Base-by-base conservation (phyloP, 2,329 filamentous ascomycete genomes). In the Cercospora brassicicola region DNA sequence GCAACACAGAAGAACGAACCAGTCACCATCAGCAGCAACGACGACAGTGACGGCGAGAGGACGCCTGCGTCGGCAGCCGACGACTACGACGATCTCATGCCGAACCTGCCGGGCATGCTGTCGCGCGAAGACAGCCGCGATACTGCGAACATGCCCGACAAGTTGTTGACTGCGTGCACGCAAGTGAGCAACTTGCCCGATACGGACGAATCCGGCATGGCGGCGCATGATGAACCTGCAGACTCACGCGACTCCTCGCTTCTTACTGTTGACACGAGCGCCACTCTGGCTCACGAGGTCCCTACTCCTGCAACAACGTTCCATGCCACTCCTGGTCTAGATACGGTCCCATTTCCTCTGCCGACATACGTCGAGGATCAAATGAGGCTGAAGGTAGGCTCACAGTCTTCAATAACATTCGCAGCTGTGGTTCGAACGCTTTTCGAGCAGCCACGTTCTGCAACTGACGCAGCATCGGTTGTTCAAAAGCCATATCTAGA, bases 401-500 rank as follows among this genome's bases (percentile, higher is more conserved):
- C 53, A n/a, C n/a, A 39, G 3, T 42, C 56, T 13, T n/a, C 67
- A 9, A 10, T 67, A n/a, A 56, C 67, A 2, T 31, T 28, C 13
- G 59, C 23, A 11, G 39, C 26, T 5, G 56, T 67, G 18, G 36
- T 62, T 30, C 20, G 36, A 9, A 45, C 65, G 8, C 18, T 71
- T 11, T 65, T 71, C 18, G 59, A 60, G 15, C 59, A 65, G 13
- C 51, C 51, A 9, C 23, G 31, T 20, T 31, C 53, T 20, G 57
- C 30, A 45, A 31, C 28, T 8, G 26, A 10, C 20, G 51, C 30
- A 5, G 53, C 39, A 48, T 33, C 69, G 10, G 28, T 45, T 36
- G 62, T 71, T 26, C n/a, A 56, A 18, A 71, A 62, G 60, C 67
- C 66, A 18, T 70, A 70, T 18, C 8, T 67, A 20, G 30, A 57